These are phyloP conservation scores for Dicorynia guianensis DNA, from an alignment of 306 rosid species.

Conservation along the genomic window DNA sequence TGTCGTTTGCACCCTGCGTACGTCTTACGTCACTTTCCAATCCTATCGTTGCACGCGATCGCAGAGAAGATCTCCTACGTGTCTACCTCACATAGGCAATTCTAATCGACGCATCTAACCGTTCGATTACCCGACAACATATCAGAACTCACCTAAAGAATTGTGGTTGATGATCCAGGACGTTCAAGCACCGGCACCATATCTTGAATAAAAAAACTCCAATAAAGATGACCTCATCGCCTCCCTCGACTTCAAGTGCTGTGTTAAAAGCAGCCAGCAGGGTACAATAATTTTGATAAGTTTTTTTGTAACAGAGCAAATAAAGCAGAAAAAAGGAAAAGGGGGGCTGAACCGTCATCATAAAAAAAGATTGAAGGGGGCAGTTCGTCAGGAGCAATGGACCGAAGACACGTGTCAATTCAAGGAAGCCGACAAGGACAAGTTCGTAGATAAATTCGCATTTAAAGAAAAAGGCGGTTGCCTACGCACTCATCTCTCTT, in stretches of 20 bases:
- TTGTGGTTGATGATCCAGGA: background rate
- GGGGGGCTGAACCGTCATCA: background rate
- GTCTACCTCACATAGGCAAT: background rate
- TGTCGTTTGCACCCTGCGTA: conserved; percentile 42
- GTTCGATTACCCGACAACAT: conserved; percentile 17
- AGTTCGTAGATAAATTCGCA: conserved; percentile 65
- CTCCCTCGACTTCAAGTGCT: background rate
- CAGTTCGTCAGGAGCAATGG: conserved; percentile 36
- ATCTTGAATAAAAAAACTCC: no score
- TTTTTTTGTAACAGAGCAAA: background rate
- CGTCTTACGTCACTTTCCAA: conserved; percentile 51
- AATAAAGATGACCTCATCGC: no score
- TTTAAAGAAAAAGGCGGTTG: conserved; percentile 73
- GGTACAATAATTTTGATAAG: conserved; percentile 4
- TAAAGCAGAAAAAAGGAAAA: background rate
- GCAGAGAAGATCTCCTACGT: background rate
- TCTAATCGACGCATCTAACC: background rate
- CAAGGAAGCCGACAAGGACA: conserved; percentile 70
- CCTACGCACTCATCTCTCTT: conserved; percentile 55
- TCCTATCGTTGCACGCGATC: conserved; percentile 34
- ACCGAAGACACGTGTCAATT: conserved; percentile 59
- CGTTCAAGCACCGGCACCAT: background rate
- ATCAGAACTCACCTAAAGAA: no score
- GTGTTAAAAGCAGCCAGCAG: background rate
- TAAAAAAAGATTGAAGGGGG: conserved; percentile 25